A percentile compares a stretch with the other conserved stretches of the same genome.
Evolutionary conservation across 2,329 filamentous ascomycete species (phyloP).

Genomic region (Claviceps pazoutovae): DNA sequence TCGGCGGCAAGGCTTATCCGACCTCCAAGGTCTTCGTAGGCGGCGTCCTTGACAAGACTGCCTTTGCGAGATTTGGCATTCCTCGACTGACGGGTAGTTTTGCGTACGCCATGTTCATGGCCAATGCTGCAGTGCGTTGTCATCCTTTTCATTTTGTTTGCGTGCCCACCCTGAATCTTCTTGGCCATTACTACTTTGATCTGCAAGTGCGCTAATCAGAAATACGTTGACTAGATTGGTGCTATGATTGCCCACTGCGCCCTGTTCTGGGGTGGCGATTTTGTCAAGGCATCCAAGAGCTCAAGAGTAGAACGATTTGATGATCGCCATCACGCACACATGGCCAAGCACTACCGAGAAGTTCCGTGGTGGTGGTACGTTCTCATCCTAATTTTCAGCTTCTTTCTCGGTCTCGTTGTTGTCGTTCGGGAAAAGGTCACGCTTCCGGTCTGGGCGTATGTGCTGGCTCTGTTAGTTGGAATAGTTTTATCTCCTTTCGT

Average conservation of each 20-base stretch:
- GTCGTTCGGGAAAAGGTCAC: conserved; percentile 22
- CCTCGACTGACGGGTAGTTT: conserved; percentile 35
- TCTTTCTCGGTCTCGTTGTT: conserved; percentile 21
- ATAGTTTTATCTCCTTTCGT: not conserved
- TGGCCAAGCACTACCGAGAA: conserved; percentile 39
- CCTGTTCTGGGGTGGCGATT: conserved; percentile 42
- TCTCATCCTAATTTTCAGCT: conserved; percentile 16
- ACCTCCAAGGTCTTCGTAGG: conserved; percentile 25
- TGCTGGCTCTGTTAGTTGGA: conserved; percentile 19
- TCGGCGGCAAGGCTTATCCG: conserved; percentile 27
- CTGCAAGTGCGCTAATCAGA: not conserved
- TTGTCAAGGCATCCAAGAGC: conserved; percentile 28
- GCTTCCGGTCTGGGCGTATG: conserved; percentile 22
- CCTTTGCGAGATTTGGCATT: conserved; percentile 28
- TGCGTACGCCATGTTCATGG: conserved; percentile 40
- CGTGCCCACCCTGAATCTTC: not conserved
- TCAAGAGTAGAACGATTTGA: conserved; percentile 21
- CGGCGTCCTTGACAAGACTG: conserved; percentile 26
- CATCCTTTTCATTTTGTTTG: not conserved
- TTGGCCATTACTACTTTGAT: not conserved
- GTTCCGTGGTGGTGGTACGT: conserved; percentile 23
- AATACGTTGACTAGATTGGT: conserved; percentile 29
- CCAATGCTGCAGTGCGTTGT: conserved; percentile 34
- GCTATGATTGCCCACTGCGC: conserved; percentile 37
- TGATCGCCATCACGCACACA: conserved; percentile 38